Evolutionary conservation across 495 filamentous ascomycete genomes (phyloP).

Genomic region (Darksidea phi): DNA sequence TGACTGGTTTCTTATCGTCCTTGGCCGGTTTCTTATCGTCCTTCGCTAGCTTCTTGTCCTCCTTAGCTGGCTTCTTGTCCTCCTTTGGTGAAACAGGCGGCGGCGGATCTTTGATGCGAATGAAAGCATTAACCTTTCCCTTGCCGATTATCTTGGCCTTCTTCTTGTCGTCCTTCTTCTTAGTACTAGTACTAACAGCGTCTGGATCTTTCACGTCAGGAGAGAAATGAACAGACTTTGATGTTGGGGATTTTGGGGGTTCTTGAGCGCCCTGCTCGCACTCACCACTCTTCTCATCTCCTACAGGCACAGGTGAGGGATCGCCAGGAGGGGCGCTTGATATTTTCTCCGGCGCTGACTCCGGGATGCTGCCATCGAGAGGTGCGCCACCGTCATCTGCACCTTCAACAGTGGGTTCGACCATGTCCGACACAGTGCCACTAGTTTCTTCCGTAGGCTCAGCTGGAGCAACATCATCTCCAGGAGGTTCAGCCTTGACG

Average conservation of each 20-base stretch:
- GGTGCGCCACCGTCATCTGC: neutral
- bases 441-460: neutral
- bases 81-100: constrained; percentile 11
- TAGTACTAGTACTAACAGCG: constrained; percentile 8
- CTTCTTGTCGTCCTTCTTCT: constrained; percentile 28
- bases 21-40: constrained; percentile 2
- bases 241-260: constrained; percentile 9
- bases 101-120: constrained; percentile 22
- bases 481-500: constrained; percentile 16
- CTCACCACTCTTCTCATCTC: constrained; percentile 15
- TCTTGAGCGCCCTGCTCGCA: constrained; percentile 18
- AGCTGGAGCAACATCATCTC: neutral
- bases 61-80: neutral
- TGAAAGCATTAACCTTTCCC: constrained; percentile 25
- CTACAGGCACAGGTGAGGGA: neutral
- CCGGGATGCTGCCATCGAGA: neutral
- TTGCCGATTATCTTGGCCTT: constrained; percentile 16
- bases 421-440: neutral
- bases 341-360: neutral
- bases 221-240: constrained; percentile 31
- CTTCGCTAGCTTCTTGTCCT: neutral
- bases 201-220: constrained; percentile 31
- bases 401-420: neutral
- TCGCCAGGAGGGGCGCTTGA: neutral
- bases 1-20: neutral